Conservation (phyloP, 2,329 filamentous ascomycete species). For the Apiospora sp. region DNA sequence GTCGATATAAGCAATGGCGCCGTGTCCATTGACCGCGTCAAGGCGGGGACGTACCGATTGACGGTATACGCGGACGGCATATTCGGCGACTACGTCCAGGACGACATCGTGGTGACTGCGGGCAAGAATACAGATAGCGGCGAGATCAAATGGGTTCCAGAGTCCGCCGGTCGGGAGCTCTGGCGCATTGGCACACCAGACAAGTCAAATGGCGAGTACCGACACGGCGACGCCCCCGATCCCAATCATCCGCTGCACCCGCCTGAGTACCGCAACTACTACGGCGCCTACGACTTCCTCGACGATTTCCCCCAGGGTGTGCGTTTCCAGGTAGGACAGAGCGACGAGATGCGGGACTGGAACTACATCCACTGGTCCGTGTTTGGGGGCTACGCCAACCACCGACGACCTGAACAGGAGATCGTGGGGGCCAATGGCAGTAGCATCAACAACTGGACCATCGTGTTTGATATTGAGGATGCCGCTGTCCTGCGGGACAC, state of each 20-base stretch:
- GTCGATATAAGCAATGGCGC: conserved; percentile 52
- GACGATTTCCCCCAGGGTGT: conserved; percentile 67
- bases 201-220: conserved; percentile 67
- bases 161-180: conserved; percentile 64
- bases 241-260: conserved; percentile 57
- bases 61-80: conserved; percentile 69
- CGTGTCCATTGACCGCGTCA: conserved; percentile 61
- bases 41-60: conserved; percentile 65
- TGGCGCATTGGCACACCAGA: conserved; percentile 71
- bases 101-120: conserved; percentile 54
- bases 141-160: conserved; percentile 58
- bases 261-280: conserved; percentile 68
- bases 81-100: conserved; percentile 66
- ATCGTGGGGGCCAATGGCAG: conserved; percentile 46
- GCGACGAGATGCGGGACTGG: conserved; percentile 56
- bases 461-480: conserved; percentile 57
- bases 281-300: conserved; percentile 65
- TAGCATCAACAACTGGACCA: conserved; percentile 67
- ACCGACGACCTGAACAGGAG: conserved; percentile 50
- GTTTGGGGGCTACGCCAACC: conserved; percentile 64
- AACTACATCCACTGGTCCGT: conserved; percentile 74
- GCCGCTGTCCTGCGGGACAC: conserved; percentile 49
- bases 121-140: conserved; percentile 47
- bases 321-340: conserved; percentile 63
- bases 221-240: conserved; percentile 62